phyloP scores from a whole-genome alignment of 352 stramenopile species.

The Phytophthora litchii region DNA sequence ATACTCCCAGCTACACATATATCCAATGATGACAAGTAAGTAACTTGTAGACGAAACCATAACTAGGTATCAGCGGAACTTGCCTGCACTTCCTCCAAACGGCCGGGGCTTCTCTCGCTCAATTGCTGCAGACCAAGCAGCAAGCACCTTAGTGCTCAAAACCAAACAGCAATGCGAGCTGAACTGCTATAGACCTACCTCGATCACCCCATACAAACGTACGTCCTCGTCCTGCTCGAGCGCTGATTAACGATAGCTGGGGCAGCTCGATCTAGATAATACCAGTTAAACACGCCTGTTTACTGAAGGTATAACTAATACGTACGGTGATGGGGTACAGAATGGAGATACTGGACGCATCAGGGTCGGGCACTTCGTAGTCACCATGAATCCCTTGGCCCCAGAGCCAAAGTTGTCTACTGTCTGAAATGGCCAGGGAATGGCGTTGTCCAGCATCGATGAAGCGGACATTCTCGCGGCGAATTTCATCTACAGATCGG shows the following conservation, averaged over 20 bases:
- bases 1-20: slow-evolving; percentile 41
- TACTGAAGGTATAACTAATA: not conserved
- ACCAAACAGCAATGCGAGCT: not conserved
- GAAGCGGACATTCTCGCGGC: slow-evolving; percentile 52
- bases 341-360: slow-evolving; percentile 56
- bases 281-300: not conserved
- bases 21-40: not conserved
- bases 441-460: slow-evolving; percentile 75
- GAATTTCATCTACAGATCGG: slow-evolving; percentile 71
- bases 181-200: slow-evolving; percentile 33
- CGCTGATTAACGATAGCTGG: slow-evolving; percentile 58
- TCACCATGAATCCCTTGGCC: slow-evolving; percentile 70
- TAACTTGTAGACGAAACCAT: not conserved
- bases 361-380: slow-evolving; percentile 43
- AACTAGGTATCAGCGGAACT: not conserved
- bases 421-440: slow-evolving; percentile 72
- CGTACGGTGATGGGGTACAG: slow-evolving; percentile 59
- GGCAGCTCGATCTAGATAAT: slow-evolving; percentile 54
- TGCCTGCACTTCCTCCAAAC: slow-evolving; percentile 56
- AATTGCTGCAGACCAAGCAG: slow-evolving; percentile 26
- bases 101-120: slow-evolving; percentile 28
- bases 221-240: slow-evolving; percentile 57
- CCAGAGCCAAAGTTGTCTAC: slow-evolving; percentile 72
- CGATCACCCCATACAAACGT: slow-evolving; percentile 84
- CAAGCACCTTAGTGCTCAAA: not conserved